Base-by-base conservation (phyloP, 495 filamentous ascomycete genomes). In the Hyaloscypha bicolor region DNA sequence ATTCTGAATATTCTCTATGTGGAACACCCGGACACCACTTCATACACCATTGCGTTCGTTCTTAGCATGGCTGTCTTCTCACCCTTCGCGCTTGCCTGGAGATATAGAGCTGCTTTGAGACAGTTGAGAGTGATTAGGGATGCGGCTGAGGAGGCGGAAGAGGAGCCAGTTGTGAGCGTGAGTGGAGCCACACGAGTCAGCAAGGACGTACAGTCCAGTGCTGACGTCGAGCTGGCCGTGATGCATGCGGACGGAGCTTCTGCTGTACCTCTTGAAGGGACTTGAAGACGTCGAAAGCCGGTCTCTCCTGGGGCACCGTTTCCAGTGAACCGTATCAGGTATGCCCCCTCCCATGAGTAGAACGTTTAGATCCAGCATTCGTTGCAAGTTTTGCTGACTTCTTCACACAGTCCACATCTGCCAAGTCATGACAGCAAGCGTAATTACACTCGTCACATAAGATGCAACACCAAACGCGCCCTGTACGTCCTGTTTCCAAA, bases 31-130 rank as follows among this genome's bases (percentile, higher is more conserved):
- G 42, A 63, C 51, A 53, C 51, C 9, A 55, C 16, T 4, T 66
- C 62, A 32, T 70, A 70, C 51, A 70, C 68, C 9, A 55, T 70
- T n/a, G 63, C 63, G 2, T 70, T 70, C 32, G 58, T 66, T 25
- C 22, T 66, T 19, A 63, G 63, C 25, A 51, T 70, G 21, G 37
- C 22, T 14, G 53, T 42, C 11, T 14, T 63, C 8, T 57, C 60
- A 22, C 60, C 66, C 8, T 68, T 68, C 30, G 33, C 52, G 12
- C 33, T 68, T 19, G 52, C 42, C 21, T 67, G 65, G 65, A 62
- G 52, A 39, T 61, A n/a, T 21, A 22, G 57, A 25, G 55, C 6
- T 8, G 9, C 29, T 9, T 16, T 9, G 33, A 65, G 53, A 21
- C 16, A 53, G 30, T 35, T 53, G 22, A 35, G 42, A 31, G 29